Evolutionary conservation across 2,329 filamentous ascomycete species (phyloP).

Genomic region (Leptosphaerulina australis): DNA sequence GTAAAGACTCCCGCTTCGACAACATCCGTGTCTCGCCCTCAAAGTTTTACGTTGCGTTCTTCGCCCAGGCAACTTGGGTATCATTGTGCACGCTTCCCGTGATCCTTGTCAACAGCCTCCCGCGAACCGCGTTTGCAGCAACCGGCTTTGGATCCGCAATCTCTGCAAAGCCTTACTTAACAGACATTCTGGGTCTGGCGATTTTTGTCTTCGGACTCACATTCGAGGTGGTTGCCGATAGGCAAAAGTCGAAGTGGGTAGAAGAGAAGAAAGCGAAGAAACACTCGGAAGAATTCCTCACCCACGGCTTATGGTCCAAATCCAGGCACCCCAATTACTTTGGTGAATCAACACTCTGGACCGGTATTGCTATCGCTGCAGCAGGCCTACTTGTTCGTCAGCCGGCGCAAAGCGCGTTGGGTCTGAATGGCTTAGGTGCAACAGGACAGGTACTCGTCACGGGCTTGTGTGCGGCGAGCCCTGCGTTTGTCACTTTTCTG

Average conservation of each 20-base stretch:
- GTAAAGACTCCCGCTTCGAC: constrained; percentile 66
- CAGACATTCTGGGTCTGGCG: constrained; percentile 63
- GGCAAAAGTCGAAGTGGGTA: constrained; percentile 68
- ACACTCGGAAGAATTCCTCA: constrained; percentile 71
- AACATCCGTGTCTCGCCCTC: constrained; percentile 58
- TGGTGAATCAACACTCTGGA: constrained; percentile 73
- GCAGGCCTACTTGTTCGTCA: constrained; percentile 62
- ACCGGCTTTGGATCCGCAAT: constrained; percentile 54
- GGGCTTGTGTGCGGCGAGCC: constrained; percentile 63
- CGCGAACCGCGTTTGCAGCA: constrained; percentile 55
- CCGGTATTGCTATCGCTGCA: constrained; percentile 66
- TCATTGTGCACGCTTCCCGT: constrained; percentile 70
- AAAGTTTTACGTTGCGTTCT: constrained; percentile 62
- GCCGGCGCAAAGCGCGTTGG: constrained; percentile 64
- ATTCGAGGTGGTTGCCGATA: constrained; percentile 67
- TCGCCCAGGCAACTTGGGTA: constrained; percentile 71
- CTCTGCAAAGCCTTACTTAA: constrained; percentile 48
- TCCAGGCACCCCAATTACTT: constrained; percentile 73
- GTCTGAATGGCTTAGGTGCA: constrained; percentile 53
- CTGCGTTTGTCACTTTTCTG: constrained; percentile 68
- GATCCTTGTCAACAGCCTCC: constrained; percentile 67
- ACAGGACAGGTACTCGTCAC: constrained; percentile 54
- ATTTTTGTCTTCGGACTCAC: constrained; percentile 65
- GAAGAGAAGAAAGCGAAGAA: constrained; percentile 67
- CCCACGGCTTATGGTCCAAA: constrained; percentile 65